These are phyloP conservation scores for Malus domestica DNA, from an alignment of 306 rosid genomes.

Conservation along the genomic window ASM211411v1 NC_041797.1:264501-265000, in stretches of 20 bases:
- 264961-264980: constrained; percentile 71
- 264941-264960: constrained; percentile 43
- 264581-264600: not conserved
- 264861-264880: constrained; percentile 67
- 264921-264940: constrained; percentile 58
- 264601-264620: not conserved
- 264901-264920: constrained; percentile 89
- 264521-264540: not conserved
- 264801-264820: not conserved
- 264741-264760: not conserved
- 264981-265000: constrained; percentile 72
- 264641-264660: not conserved
- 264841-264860: constrained; percentile 74
- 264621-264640: not conserved
- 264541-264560: not conserved
- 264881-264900: constrained; percentile 75
- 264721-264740: not conserved
- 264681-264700: not conserved
- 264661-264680: not conserved
- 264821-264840: constrained; percentile 27
- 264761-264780: not conserved
- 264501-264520: constrained; percentile 15
- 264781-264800: no score
- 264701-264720: no score
- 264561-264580: not conserved